These are phyloP conservation scores for Byssoonygena ceratinophila DNA, from an alignment of 2,329 filamentous ascomycete genomes.

Conservation along the genomic window DNA sequence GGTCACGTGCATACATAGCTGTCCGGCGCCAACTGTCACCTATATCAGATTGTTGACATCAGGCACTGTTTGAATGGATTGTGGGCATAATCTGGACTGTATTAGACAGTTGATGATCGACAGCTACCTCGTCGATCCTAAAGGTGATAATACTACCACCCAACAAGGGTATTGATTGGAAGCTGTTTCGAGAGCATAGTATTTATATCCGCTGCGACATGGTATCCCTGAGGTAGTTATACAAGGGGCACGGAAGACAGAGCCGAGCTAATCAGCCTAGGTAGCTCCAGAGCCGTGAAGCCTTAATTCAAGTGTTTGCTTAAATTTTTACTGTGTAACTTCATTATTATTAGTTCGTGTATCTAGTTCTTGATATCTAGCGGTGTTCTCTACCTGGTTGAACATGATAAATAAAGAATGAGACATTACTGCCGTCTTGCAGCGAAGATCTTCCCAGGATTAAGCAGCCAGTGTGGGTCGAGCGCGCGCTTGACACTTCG, in stretches of 20 bases:
- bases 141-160: neutral
- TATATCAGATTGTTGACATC: no score
- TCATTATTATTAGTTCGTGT: neutral
- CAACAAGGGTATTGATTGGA: neutral
- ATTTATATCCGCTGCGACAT: no score
- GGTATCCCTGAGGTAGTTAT: neutral
- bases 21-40: no score
- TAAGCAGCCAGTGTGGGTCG: slow-evolving; percentile 81
- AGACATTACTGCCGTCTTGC: slow-evolving; percentile 24
- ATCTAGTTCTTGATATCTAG: neutral
- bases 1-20: no score
- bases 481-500: slow-evolving; percentile 69
- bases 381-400: neutral
- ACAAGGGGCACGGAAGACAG: neutral
- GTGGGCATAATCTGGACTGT: no score
- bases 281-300: no score
- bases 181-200: neutral
- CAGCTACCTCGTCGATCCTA: neutral
- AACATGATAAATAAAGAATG: neutral
- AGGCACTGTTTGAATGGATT: no score
- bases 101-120: neutral
- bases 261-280: no score
- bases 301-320: no score
- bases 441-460: slow-evolving; percentile 86
- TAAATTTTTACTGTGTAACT: no score